These are phyloP conservation scores for Oldenlandia corymbosa DNA, from an alignment of 257 asterid species.

Conservation along the genomic window DNA sequence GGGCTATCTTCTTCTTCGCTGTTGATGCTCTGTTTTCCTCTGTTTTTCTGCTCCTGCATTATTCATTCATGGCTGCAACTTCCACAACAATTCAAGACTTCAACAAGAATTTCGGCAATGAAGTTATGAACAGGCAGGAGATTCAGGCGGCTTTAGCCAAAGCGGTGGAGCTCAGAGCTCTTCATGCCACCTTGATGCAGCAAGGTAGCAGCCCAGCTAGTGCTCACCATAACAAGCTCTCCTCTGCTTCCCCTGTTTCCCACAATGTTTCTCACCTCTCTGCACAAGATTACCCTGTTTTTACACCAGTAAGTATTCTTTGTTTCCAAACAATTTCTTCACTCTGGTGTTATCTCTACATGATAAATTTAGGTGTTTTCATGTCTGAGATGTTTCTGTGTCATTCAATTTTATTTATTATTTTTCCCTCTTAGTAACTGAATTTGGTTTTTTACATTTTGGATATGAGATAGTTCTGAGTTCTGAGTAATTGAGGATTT, in stretches of 20 bases:
- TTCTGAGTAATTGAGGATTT: too few species aligned
- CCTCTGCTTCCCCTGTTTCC: constrained; percentile 64
- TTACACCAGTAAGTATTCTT: constrained; percentile 65
- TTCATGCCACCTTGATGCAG: constrained; percentile 84
- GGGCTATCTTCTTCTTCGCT: constrained; percentile 6
- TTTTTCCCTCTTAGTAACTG: too few species aligned
- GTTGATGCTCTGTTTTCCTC: constrained; percentile 8
- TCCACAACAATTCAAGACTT: constrained; percentile 23
- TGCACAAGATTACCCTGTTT: constrained; percentile 90
- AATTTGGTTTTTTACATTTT: too few species aligned
- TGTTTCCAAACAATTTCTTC: neutral
- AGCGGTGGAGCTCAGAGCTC: constrained; percentile 83
- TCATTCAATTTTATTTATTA: too few species aligned
- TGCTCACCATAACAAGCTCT: constrained; percentile 15
- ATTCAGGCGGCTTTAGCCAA: constrained; percentile 75
- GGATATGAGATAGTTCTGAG: too few species aligned
- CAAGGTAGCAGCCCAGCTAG: constrained; percentile 53
- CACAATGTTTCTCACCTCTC: constrained; percentile 53
- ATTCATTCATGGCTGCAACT: constrained; percentile 44
- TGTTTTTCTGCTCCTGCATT: neutral
- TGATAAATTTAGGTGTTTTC: neutral
- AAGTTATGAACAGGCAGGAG: constrained; percentile 37
- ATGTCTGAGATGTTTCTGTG: neutral
- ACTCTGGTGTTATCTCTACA: too few species aligned
- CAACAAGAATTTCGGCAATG: constrained; percentile 19